Evolutionary conservation across 768 basidiomycete genomes (phyloP).

Genomic region (Calocybe indica): DNA sequence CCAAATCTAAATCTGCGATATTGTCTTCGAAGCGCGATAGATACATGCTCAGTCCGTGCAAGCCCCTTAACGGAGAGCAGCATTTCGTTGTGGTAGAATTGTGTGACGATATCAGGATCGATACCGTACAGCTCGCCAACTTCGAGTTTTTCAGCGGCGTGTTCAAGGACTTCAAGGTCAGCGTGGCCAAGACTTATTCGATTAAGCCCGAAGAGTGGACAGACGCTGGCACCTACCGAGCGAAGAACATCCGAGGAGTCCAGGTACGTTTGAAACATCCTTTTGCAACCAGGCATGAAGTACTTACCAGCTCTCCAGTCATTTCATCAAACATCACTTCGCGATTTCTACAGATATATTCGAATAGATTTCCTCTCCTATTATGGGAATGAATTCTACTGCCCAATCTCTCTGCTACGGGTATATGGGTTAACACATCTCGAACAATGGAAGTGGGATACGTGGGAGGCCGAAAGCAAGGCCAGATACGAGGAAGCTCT

Average conservation of each 20-base stretch:
- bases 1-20: conserved; percentile 80
- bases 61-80: conserved; percentile 41
- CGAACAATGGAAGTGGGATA: conserved; percentile 92
- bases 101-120: conserved; percentile 95
- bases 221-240: conserved; percentile 69
- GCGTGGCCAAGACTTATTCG: conserved; percentile 78
- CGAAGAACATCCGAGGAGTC: conserved; percentile 87
- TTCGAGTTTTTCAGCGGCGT: conserved; percentile 98
- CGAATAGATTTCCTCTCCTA: conserved; percentile 91
- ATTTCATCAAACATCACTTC: conserved; percentile 68
- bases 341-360: conserved; percentile 89
- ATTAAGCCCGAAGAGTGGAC: conserved; percentile 60
- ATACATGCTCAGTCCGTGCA: conserved; percentile 96
- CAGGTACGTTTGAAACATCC: conserved; percentile 54
- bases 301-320: conserved; percentile 34
- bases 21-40: conserved; percentile 85
- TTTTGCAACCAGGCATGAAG: background rate
- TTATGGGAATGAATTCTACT: conserved; percentile 95
- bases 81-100: conserved; percentile 93
- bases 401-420: conserved; percentile 86
- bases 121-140: conserved; percentile 93
- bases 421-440: conserved; percentile 96
- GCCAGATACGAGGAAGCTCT: conserved; percentile 33
- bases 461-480: conserved; percentile 68
- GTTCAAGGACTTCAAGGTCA: conserved; percentile 87